Conservation (phyloP, 1,139 yeast genomes). For the Geotrichum bryndzae region DNA sequence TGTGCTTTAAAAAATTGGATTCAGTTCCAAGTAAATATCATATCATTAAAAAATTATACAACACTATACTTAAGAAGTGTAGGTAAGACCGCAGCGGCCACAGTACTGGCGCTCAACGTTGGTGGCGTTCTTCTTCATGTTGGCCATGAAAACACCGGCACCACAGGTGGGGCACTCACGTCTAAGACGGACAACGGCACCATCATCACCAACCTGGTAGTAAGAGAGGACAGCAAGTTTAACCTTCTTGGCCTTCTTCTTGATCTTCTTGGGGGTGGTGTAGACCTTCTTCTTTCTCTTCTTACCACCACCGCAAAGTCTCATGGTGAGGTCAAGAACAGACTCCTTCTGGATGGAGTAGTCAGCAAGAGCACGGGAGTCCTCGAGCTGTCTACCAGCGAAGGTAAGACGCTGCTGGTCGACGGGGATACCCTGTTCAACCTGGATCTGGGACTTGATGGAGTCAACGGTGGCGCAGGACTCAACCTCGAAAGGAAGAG, state of each 20-base stretch:
- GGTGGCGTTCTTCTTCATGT: slow-evolving; percentile 94
- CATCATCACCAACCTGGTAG: slow-evolving; percentile 99
- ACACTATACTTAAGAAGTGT: slow-evolving; percentile 29
- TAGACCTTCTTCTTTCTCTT: slow-evolving; percentile 99
- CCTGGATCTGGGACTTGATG: slow-evolving; percentile 89
- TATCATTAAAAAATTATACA: not conserved
- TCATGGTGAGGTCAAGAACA: slow-evolving; percentile 76
- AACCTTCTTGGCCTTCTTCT: slow-evolving; percentile 99
- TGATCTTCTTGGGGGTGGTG: slow-evolving; percentile 99
- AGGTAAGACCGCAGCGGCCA: slow-evolving; percentile 98
- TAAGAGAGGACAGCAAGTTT: slow-evolving; percentile 98
- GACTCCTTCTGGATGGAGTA: slow-evolving; percentile 95
- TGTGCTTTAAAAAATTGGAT: not conserved
- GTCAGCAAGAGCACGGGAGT: slow-evolving; percentile 87
- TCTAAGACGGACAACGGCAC: slow-evolving; percentile 97
- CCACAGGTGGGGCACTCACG: slow-evolving; percentile 98
- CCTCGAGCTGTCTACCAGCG: slow-evolving; percentile 92
- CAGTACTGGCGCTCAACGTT: slow-evolving; percentile 99
- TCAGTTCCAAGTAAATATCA: not conserved
- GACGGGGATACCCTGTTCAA: slow-evolving; percentile 93
- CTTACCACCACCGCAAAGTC: slow-evolving; percentile 97
- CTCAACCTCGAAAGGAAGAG: slow-evolving; percentile 76
- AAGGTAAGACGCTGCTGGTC: slow-evolving; percentile 91
- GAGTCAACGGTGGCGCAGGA: slow-evolving; percentile 92
- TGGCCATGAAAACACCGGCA: slow-evolving; percentile 99